Evolutionary conservation across 2,329 filamentous ascomycete genomes (phyloP), one percentile per base, ranked within the genome.

Genomic region (Colletotrichum tabaci): DNA sequence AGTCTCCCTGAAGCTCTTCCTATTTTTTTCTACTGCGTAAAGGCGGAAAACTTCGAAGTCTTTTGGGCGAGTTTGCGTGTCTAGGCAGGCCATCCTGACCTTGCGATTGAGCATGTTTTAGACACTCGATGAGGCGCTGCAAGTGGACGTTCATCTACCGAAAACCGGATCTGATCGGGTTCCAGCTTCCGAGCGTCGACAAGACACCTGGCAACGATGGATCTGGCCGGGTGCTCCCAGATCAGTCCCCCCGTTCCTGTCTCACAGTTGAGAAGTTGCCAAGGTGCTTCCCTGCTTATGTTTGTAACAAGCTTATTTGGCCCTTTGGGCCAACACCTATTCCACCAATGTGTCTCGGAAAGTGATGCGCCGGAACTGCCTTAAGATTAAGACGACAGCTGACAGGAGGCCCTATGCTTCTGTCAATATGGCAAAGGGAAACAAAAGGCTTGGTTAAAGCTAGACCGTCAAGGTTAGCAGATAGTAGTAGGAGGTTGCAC

Each of bases 381-480:
- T 67, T 16, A 15, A 50, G 56, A 46, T 71, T 67, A 57, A 44
- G 64, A 71, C 62, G 67, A 57, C 67, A 71, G 67, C 49, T 71
- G 64, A 71, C 67, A 67, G 55, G 67, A 71, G 46, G 42, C 44
- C 49, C 49, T 44, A 44, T 10, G 35, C 67, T 49, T 49, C 55
- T 61, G 30, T 56, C 52, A 56, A 40, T 30, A 13, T 15, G 49
- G 52, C 5, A 26, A 49, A 15, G 26, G 40, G 55, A 70, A 67
- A 61, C 21, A 35, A 30, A 49, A 18, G 30, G 30, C 10, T 21
- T 30, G 10, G 40, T 61, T 40, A 12, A 35, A 35, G 30, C 53
- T 40, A 26, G 49, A 8, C 2, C 21, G 44, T 26, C 35, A 46
- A 49, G 50, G 7, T 5, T 61, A 2, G 9, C 35, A 4, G n/a